These are phyloP conservation scores for Fennellomyces sp. DNA, from an alignment of 371 early-diverging fungal species.

Conservation along the genomic window DNA sequence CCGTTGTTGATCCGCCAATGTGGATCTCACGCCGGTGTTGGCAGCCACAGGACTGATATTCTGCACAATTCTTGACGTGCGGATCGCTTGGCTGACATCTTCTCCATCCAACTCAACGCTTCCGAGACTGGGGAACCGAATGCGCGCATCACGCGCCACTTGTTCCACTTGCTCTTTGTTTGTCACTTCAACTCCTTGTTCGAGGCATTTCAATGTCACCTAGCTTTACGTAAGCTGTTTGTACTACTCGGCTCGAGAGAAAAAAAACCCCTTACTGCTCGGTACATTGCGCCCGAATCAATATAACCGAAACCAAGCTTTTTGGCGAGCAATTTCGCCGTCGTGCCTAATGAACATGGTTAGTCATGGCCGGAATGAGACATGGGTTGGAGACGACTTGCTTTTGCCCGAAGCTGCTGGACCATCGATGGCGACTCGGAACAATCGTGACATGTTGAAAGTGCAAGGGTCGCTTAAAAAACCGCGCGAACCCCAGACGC, in stretches of 20 bases:
- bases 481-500: neutral
- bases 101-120: conserved; percentile 61
- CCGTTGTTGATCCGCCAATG: conserved; percentile 68
- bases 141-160: conserved; percentile 23
- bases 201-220: conserved; percentile 62
- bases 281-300: conserved; percentile 80
- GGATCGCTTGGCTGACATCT: conserved; percentile 72
- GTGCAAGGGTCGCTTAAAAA: neutral
- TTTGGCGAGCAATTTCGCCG: conserved; percentile 73
- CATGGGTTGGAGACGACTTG: conserved; percentile 25
- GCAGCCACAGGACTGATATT: conserved; percentile 74
- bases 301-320: conserved; percentile 78
- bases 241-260: neutral
- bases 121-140: conserved; percentile 35
- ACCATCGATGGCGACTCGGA: conserved; percentile 92
- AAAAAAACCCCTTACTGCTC: conserved; percentile 45
- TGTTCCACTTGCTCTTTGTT: conserved; percentile 30
- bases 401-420: conserved; percentile 95
- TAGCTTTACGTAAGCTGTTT: conserved; percentile 12
- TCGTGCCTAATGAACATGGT: conserved; percentile 62
- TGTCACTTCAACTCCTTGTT: conserved; percentile 35
- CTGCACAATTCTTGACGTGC: conserved; percentile 66
- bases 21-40: conserved; percentile 63
- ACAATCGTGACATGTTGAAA: conserved; percentile 42
- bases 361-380: conserved; percentile 4